phyloP scores from a whole-genome alignment of 768 basidiomycete genomes.

The Amanita jacksonii region DNA sequence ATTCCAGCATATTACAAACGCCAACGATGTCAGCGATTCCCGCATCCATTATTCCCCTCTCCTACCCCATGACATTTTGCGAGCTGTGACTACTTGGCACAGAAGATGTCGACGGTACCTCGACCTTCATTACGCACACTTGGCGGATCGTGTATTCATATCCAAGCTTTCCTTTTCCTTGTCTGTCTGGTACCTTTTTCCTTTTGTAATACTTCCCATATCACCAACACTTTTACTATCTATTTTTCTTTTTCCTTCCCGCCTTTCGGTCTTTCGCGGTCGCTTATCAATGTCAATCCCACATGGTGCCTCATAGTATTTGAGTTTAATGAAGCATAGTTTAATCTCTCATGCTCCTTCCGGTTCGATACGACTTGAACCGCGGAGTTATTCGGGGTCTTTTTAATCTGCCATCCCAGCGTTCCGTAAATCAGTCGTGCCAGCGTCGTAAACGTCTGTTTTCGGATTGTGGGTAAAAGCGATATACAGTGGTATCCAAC shows the following conservation, averaged over 20 bases:
- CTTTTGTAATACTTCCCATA: conserved; percentile 25
- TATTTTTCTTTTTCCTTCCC: conserved; percentile 20
- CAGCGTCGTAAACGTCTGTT: too few relatives aligned
- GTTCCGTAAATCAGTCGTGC: too few relatives aligned
- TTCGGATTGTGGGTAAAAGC: neutral
- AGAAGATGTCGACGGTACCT: conserved; percentile 7
- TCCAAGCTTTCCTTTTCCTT: conserved; percentile 20
- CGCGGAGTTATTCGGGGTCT: too few relatives aligned
- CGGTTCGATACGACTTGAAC: too few relatives aligned
- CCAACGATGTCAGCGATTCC: neutral
- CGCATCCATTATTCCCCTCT: conserved; percentile 1
- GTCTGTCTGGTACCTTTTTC: conserved; percentile 16
- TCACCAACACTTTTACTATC: conserved; percentile 15
- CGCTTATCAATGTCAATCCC: conserved; percentile 3
- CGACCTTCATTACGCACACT: conserved; percentile 10
- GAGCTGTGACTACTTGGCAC: neutral
- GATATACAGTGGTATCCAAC: neutral
- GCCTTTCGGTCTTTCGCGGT: too few relatives aligned
- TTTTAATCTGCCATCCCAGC: too few relatives aligned
- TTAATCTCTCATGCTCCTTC: too few relatives aligned
- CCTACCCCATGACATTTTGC: neutral
- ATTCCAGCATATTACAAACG: neutral
- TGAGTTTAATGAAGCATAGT: conserved; percentile 5
- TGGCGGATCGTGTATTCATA: conserved; percentile 34
- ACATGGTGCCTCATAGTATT: neutral